Evolutionary conservation across 2,329 filamentous ascomycete species (phyloP).

Genomic region (Pseudopyricularia javanii): DNA sequence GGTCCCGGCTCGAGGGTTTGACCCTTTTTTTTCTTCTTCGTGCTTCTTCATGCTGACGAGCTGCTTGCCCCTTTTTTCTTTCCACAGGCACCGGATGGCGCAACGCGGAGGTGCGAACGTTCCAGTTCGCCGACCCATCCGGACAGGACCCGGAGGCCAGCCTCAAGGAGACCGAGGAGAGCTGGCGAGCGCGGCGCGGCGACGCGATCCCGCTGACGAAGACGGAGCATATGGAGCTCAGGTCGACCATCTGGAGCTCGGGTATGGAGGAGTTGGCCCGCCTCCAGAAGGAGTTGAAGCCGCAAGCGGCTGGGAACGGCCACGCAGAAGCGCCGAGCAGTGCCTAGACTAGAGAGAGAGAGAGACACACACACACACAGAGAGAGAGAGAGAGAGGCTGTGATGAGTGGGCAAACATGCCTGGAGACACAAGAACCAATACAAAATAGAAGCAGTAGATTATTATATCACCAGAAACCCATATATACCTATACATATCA

Average conservation of each 20-base stretch:
- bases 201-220: constrained; percentile 24
- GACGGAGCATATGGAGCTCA: constrained; percentile 33
- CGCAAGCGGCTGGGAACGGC: neutral
- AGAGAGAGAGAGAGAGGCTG: too few species aligned
- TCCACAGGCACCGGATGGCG: constrained; percentile 55
- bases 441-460: too few species aligned
- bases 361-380: too few species aligned
- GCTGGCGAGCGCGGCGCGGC: constrained; percentile 31
- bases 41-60: neutral
- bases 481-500: too few species aligned
- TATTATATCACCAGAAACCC: too few species aligned
- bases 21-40: neutral
- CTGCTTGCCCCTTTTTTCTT: neutral
- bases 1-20: neutral
- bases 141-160: constrained; percentile 34
- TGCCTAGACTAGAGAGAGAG: too few species aligned
- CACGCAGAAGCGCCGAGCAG: neutral
- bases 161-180: constrained; percentile 34
- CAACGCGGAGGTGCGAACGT: constrained; percentile 63
- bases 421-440: too few species aligned
- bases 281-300: neutral
- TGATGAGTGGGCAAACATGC: too few species aligned
- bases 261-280: constrained; percentile 15
- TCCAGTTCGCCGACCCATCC: constrained; percentile 43
- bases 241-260: constrained; percentile 20